Evolutionary conservation across 306 rosid species (phyloP).

Genomic region (Vigna trinervia): DNA sequence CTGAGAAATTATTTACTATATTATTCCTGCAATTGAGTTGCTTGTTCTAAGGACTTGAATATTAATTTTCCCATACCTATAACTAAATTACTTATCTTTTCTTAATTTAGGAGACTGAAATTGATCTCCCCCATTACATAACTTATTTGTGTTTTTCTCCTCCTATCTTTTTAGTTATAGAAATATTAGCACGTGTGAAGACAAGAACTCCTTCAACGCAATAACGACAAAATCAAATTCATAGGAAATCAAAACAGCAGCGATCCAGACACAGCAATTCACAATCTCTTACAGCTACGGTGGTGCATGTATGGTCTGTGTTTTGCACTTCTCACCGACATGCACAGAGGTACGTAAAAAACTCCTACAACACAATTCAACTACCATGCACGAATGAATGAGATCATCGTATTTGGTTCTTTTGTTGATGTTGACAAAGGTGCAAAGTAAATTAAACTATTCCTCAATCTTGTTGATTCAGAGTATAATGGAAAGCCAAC

Average conservation of each 20-base stretch:
- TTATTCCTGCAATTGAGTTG: too few species aligned
- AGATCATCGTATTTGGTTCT: background rate
- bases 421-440: background rate
- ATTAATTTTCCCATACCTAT: too few species aligned
- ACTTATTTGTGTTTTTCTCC: background rate
- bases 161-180: background rate
- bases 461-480: conserved; percentile 32
- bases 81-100: too few species aligned
- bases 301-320: conserved; percentile 9
- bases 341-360: conserved; percentile 62
- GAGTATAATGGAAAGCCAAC: conserved; percentile 60
- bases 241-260: conserved; percentile 34
- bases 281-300: conserved; percentile 33
- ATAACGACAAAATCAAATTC: conserved; percentile 28
- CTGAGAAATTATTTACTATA: too few species aligned
- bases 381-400: background rate
- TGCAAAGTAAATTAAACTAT: conserved; percentile 5
- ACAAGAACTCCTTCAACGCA: conserved; percentile 33
- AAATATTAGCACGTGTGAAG: conserved; percentile 40
- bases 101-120: too few species aligned
- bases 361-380: background rate
- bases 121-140: too few species aligned
- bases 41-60: too few species aligned
- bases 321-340: conserved; percentile 48
- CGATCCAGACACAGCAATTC: conserved; percentile 4